Evolutionary conservation across 2,329 filamentous ascomycete genomes (phyloP).

Genomic region (Dactylellina cionopaga): DNA sequence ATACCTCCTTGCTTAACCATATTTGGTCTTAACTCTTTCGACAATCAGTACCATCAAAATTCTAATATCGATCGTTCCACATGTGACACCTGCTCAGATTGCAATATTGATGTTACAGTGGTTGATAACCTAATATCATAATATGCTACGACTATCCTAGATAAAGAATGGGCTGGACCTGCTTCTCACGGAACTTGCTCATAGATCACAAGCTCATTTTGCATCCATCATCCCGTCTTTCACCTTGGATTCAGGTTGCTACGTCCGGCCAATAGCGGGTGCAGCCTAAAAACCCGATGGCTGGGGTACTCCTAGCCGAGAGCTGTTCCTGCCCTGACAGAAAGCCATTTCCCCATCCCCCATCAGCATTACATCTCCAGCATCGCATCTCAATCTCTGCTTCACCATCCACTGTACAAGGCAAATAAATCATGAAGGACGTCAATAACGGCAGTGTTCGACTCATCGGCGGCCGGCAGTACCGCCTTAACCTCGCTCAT

Average conservation of each 20-base stretch:
- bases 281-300: slow-evolving; percentile 46
- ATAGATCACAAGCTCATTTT: neutral
- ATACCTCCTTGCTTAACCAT: no score
- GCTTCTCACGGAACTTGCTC: neutral
- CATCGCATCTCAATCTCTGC: neutral
- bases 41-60: no score
- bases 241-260: neutral
- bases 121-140: neutral
- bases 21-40: no score
- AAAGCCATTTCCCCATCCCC: neutral
- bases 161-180: neutral
- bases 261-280: slow-evolving; percentile 11
- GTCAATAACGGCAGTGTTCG: slow-evolving; percentile 38
- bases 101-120: no score
- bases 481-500: slow-evolving; percentile 21
- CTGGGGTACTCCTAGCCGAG: slow-evolving; percentile 19
- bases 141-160: neutral
- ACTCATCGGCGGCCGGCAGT: slow-evolving; percentile 21
- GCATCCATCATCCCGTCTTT: slow-evolving; percentile 13
- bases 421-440: slow-evolving; percentile 25
- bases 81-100: no score
- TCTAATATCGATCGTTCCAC: no score
- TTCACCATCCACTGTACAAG: neutral
- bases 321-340: slow-evolving; percentile 1
- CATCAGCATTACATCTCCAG: neutral